Evolutionary conservation across 495 filamentous ascomycete genomes (phyloP).

Genomic region (Neurospora hispaniola): DNA sequence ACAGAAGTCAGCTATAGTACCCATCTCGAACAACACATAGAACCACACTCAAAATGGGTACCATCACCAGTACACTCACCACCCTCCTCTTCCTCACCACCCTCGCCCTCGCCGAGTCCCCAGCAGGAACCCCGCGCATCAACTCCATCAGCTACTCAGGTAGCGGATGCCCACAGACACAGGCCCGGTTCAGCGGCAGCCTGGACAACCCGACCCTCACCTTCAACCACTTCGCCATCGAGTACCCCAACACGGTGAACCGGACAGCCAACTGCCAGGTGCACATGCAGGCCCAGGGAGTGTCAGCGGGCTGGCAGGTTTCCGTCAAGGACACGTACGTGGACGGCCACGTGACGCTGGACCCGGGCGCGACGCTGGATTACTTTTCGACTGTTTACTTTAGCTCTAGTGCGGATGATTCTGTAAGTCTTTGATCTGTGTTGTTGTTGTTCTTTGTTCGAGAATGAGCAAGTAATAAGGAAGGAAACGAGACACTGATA

Average conservation of each 20-base stretch:
- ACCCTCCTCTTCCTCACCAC: slow-evolving; percentile 19
- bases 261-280: slow-evolving; percentile 31
- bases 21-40: background rate
- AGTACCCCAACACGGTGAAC: slow-evolving; percentile 15
- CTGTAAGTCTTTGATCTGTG: slow-evolving; percentile 14
- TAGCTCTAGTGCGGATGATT: slow-evolving; percentile 27
- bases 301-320: slow-evolving; percentile 33
- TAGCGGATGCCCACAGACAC: slow-evolving; percentile 24
- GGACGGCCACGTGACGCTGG: slow-evolving; percentile 23
- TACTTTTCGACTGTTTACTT: slow-evolving; percentile 31
- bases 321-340: slow-evolving; percentile 24
- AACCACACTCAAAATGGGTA: slow-evolving; percentile 16
- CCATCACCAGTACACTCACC: slow-evolving; percentile 13
- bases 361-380: slow-evolving; percentile 22
- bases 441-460: no score
- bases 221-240: slow-evolving; percentile 24
- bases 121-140: slow-evolving; percentile 19
- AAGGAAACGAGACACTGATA: background rate
- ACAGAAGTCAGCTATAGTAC: background rate
- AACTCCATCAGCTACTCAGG: slow-evolving; percentile 28
- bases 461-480: background rate
- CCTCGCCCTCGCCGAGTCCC: slow-evolving; percentile 7
- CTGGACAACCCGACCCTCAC: slow-evolving; percentile 26
- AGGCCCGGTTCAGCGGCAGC: slow-evolving; percentile 23
- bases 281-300: slow-evolving; percentile 24